Base-by-base conservation (phyloP, 1,284 basidiomycete species). In the Sphaerobolus stellatus region DNA sequence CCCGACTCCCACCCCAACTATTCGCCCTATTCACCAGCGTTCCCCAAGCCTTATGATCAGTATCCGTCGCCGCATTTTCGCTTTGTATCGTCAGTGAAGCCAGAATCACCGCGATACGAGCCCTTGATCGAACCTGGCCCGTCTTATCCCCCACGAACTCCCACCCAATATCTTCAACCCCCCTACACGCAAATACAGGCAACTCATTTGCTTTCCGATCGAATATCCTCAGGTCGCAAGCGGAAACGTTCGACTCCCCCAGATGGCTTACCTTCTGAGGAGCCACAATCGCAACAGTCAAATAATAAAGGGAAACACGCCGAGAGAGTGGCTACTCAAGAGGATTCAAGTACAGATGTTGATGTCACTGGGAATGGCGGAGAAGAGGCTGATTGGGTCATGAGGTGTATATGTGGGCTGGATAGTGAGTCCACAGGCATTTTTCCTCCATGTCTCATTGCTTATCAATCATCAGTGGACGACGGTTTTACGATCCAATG, bases 401-500 rank as follows among this genome's bases (percentile, higher is more conserved):
- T 52, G 18, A 38, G 50, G 45, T 93, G 92, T 66, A 88, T 92
- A 50, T 93, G 91, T 64, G 83, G 81, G 4, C 77, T 75, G 27
- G 20, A 52, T 27, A 27, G 24, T 28, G 25, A 6, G 27, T 28
- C 1, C 34, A 28, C 25, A 14, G 2, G n/a, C 22, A 3, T 8
- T 40, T 5, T 14, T 6, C 18, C 6, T 16, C 49, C n/a, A n/a
- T n/a, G n/a, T 25, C 25, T 25, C 6, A 27, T 41, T 6, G 13
- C 30, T n/a, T 61, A 7, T 69, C 65, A 14, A 18, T 28, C 58
- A 74, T 22, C 81, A 41, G 81, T 86, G 63, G 94, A 95, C 72
- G 93, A 95, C 67, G 94, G 94, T 16, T 94, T 93, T 72, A 91
- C 88, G 16, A 93, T 97, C 56, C 92, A 91, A 25, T 98, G 94